phyloP scores from a whole-genome alignment of 345 rosid genomes.

The Populus alba region DNA sequence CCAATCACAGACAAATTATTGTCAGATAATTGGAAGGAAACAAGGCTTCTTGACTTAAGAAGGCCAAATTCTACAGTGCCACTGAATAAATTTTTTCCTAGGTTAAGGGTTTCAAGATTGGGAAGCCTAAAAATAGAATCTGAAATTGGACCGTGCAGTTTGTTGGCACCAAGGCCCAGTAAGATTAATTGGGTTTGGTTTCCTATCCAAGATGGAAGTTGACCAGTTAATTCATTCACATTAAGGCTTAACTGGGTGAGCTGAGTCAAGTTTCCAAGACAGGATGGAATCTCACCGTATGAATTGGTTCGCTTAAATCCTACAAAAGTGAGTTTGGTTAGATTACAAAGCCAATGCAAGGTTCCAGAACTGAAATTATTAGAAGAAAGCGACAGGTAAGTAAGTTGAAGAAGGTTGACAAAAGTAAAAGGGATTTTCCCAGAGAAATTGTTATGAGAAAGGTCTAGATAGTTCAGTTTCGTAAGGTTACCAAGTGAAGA shows the following conservation, averaged over 20 bases:
- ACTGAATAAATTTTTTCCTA: slow-evolving; percentile 7
- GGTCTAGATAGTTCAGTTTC: too few relatives aligned
- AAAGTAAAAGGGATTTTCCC: too few relatives aligned
- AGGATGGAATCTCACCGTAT: neutral
- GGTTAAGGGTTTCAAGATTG: neutral
- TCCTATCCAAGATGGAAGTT: slow-evolving; percentile 5
- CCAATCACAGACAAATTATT: slow-evolving; percentile 8
- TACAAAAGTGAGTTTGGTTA: neutral
- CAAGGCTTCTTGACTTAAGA: neutral
- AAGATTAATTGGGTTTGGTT: neutral
- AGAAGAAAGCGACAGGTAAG: too few relatives aligned
- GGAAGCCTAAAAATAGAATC: slow-evolving; percentile 4
- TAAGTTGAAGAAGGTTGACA: too few relatives aligned
- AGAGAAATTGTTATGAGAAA: too few relatives aligned
- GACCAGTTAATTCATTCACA: too few relatives aligned
- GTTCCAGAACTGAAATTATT: neutral
- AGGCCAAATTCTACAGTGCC: slow-evolving; percentile 15
- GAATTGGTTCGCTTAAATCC: neutral
- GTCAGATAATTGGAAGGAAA: neutral
- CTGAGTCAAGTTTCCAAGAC: neutral
- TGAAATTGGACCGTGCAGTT: slow-evolving; percentile 22
- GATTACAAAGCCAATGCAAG: neutral
- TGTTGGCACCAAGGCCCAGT: neutral
- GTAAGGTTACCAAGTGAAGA: too few relatives aligned
- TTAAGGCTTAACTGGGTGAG: neutral